phyloP scores from a whole-genome alignment of 495 filamentous ascomycete genomes.

The Articulospora tetracladia region DNA sequence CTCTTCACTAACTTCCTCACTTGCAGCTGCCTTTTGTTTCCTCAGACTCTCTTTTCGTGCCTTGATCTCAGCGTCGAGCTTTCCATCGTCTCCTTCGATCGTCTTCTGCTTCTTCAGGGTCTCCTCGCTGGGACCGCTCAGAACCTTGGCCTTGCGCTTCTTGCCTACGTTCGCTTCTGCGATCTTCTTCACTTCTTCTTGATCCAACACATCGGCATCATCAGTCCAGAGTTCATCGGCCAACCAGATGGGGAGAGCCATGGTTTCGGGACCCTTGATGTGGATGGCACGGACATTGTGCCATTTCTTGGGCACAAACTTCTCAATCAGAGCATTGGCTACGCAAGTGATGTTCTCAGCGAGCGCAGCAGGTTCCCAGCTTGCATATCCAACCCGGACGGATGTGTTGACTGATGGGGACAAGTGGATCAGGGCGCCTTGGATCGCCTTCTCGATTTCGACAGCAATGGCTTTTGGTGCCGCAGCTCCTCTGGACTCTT shows the following conservation, averaged over 20 bases:
- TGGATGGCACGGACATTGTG: slow-evolving; percentile 76
- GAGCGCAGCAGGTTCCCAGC: slow-evolving; percentile 69
- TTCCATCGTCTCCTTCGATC: slow-evolving; percentile 46
- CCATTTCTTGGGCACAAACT: slow-evolving; percentile 81
- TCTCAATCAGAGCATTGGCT: slow-evolving; percentile 62
- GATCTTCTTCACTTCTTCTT: slow-evolving; percentile 46
- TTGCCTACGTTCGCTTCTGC: slow-evolving; percentile 58
- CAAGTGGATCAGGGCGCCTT: slow-evolving; percentile 69
- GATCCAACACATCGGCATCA: slow-evolving; percentile 68
- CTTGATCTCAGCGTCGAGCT: slow-evolving; percentile 55
- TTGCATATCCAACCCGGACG: slow-evolving; percentile 67
- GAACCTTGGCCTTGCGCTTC: slow-evolving; percentile 57
- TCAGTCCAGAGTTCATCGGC: slow-evolving; percentile 87
- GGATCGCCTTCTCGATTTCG: slow-evolving; percentile 69
- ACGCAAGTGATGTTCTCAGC: slow-evolving; percentile 75
- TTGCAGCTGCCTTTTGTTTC: slow-evolving; percentile 45
- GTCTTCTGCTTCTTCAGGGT: slow-evolving; percentile 49
- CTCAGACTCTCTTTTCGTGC: slow-evolving; percentile 54
- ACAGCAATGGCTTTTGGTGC: slow-evolving; percentile 54
- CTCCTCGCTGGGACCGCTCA: slow-evolving; percentile 39
- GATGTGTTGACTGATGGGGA: slow-evolving; percentile 60
- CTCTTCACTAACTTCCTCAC: slow-evolving; percentile 25
- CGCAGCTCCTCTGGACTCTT: slow-evolving; percentile 36
- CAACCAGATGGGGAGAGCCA: slow-evolving; percentile 86
- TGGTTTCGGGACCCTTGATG: slow-evolving; percentile 83